Conservation (phyloP, 441 rosid genomes). For the Arabidopsis lyrata region DNA sequence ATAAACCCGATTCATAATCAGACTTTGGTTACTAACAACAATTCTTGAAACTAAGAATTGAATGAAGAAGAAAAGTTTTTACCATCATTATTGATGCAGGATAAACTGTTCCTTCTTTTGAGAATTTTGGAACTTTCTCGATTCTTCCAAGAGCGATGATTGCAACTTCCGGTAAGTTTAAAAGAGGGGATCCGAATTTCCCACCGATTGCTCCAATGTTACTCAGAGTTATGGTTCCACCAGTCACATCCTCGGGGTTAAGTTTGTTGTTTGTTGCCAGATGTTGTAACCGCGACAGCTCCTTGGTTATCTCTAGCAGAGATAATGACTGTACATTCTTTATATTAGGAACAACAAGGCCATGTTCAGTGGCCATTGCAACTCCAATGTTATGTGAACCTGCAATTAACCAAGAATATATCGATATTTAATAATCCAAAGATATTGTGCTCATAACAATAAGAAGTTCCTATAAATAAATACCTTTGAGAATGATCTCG, state of each 20-base stretch:
- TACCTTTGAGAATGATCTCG: slow-evolving; percentile 89
- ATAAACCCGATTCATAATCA: slow-evolving; percentile 10
- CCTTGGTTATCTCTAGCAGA: slow-evolving; percentile 84
- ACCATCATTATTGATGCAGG: slow-evolving; percentile 84
- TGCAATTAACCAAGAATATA: slow-evolving; percentile 35
- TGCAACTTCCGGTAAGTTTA: slow-evolving; percentile 92
- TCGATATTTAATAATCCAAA: background rate
- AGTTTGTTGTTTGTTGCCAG: slow-evolving; percentile 75
- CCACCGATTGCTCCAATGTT: slow-evolving; percentile 96
- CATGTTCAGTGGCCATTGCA: slow-evolving; percentile 93
- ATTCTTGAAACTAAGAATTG: background rate
- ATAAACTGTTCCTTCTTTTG: slow-evolving; percentile 64
- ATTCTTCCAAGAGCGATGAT: slow-evolving; percentile 90
- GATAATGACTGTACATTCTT: slow-evolving; percentile 89
- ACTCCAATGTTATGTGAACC: slow-evolving; percentile 95
- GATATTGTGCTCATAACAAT: background rate
- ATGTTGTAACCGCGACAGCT: slow-evolving; percentile 75
- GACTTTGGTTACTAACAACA: slow-evolving; percentile 6
- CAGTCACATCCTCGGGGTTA: slow-evolving; percentile 71
- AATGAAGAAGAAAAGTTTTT: slow-evolving; percentile 25
- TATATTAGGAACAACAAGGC: slow-evolving; percentile 90
- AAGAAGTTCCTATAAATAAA: background rate
- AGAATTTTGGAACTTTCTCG: slow-evolving; percentile 75
- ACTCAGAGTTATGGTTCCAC: slow-evolving; percentile 92
- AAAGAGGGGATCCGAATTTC: slow-evolving; percentile 81